phyloP scores from a whole-genome alignment of 2,329 filamentous ascomycete species.

The Penicillium sp. region DNA sequence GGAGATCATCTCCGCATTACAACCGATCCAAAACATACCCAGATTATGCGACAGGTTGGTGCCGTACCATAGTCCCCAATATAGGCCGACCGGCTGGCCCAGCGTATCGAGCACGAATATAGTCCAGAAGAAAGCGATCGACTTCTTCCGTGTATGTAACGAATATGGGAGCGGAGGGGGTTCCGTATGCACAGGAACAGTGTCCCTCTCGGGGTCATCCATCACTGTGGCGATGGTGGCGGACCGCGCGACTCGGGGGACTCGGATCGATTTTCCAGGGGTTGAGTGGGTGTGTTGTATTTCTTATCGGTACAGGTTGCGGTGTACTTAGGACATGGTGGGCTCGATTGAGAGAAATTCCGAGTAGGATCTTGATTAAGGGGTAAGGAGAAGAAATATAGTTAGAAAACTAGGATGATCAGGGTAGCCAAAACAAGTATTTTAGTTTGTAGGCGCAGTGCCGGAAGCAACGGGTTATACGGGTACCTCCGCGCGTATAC shows the following conservation, averaged over 20 bases:
- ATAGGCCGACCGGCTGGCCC: slow-evolving; percentile 58
- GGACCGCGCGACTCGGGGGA: slow-evolving; percentile 1
- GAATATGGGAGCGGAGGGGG: slow-evolving; percentile 58
- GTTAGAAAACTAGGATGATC: not conserved
- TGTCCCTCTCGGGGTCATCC: slow-evolving; percentile 32
- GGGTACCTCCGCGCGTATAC: slow-evolving; percentile 19
- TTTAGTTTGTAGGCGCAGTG: slow-evolving; percentile 5
- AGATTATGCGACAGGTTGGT: slow-evolving; percentile 49
- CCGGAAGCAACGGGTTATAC: slow-evolving; percentile 22
- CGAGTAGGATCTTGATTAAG: not conserved
- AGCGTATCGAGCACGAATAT: slow-evolving; percentile 60
- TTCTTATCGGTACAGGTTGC: not conserved
- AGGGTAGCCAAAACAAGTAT: slow-evolving; percentile 6
- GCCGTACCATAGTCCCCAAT: slow-evolving; percentile 62
- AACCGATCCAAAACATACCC: slow-evolving; percentile 29
- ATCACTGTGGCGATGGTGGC: slow-evolving; percentile 27
- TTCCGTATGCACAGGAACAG: slow-evolving; percentile 21
- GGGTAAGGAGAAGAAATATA: not conserved
- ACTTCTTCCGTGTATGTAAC: slow-evolving; percentile 53
- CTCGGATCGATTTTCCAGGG: not conserved
- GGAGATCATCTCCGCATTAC: not conserved
- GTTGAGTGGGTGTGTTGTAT: not conserved
- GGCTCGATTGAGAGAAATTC: not conserved
- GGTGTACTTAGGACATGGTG: slow-evolving; percentile 10
- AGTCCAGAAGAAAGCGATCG: slow-evolving; percentile 60